Base-by-base conservation (phyloP, 2,329 filamentous ascomycete genomes). In the Microcyclospora pomicola region DNA sequence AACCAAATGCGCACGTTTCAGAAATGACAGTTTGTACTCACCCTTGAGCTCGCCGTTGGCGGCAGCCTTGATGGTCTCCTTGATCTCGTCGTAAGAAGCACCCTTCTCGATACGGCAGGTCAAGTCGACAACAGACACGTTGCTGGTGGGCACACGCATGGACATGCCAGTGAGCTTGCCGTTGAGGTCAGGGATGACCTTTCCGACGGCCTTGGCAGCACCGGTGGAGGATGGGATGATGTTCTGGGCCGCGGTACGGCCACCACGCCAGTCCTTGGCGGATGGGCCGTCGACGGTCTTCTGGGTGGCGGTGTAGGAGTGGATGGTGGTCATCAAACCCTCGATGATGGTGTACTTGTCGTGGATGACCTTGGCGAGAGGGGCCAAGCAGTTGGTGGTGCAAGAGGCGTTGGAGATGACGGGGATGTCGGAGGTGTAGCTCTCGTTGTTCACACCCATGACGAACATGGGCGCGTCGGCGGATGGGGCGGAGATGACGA, bases 111-210 rank as follows among this genome's bases (percentile, higher is more conserved):
- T 73, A 59, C 88, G 87, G 76, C 70, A 77, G 59, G 91, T 98
- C 64, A 98, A 71, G 70, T 98, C 91, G 61, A 98, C 91, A 66
- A 96, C 91, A 56, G 91, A 98, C 66, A 98, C 91, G 75, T 98
- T 96, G 75, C 84, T 69, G 55, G 91, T 96, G 55, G 91, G 91
- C 43, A 98, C 88, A 82, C 91, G 91, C 82, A 98, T 91, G 60
- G 91, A 77, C 91, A 98, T 96, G 72, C 91, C 91, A 52, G 91
- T 98, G 53, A 96, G 85, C 81, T 98, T 98, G 77, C 91, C 91
- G 72, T 96, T 96, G 54, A 98, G 80, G 55, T 77, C 71, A 56
- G 91, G 91, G 60, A 96, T 96, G 73, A 96, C 91, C 82, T 98
- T 98, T 72, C 91, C 91, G 71, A 98, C 91, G 63, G 91, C 91